Percentiles rank a stretch among this genome's conserved stretches.
These are phyloP conservation scores for Lachnellula subtilissima DNA, from an alignment of 2,329 filamentous ascomycete species.

Conservation along the genomic window DNA sequence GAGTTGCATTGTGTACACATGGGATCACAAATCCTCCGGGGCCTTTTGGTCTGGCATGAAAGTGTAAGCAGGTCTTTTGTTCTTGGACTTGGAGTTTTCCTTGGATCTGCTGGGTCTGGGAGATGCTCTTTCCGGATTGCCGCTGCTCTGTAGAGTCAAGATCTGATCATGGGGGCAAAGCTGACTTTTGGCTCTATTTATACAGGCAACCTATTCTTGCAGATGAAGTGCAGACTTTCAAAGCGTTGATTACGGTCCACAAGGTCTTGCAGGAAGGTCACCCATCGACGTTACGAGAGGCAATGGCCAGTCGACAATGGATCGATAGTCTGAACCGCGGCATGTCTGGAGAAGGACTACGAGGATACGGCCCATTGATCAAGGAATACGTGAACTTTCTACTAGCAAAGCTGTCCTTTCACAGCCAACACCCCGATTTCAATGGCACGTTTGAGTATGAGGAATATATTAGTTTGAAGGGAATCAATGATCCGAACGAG, in stretches of 20 bases:
- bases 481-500: slow-evolving; percentile 97
- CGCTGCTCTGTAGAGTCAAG: neutral
- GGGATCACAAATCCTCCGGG: slow-evolving; percentile 94
- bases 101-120: neutral
- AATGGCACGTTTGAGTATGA: slow-evolving; percentile 99
- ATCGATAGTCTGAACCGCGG: slow-evolving; percentile 87
- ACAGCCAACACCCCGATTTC: slow-evolving; percentile 94
- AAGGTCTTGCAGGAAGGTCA: slow-evolving; percentile 98
- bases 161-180: neutral
- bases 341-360: slow-evolving; percentile 74
- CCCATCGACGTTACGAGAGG: slow-evolving; percentile 79
- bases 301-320: slow-evolving; percentile 83
- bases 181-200: slow-evolving; percentile 11
- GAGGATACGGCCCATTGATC: slow-evolving; percentile 88
- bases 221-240: slow-evolving; percentile 98
- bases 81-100: slow-evolving; percentile 1
- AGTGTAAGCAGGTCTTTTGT: slow-evolving; percentile 59
- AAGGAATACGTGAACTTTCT: slow-evolving; percentile 96
- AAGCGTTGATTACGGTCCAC: slow-evolving; percentile 93
- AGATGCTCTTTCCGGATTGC: neutral
- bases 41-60: slow-evolving; percentile 99
- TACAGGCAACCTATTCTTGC: slow-evolving; percentile 89
- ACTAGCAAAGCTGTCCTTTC: slow-evolving; percentile 91
- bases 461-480: slow-evolving; percentile 96
- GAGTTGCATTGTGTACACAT: slow-evolving; percentile 96